Conservation (phyloP, 1,284 basidiomycete genomes). For the Puccinia polysora region DNA sequence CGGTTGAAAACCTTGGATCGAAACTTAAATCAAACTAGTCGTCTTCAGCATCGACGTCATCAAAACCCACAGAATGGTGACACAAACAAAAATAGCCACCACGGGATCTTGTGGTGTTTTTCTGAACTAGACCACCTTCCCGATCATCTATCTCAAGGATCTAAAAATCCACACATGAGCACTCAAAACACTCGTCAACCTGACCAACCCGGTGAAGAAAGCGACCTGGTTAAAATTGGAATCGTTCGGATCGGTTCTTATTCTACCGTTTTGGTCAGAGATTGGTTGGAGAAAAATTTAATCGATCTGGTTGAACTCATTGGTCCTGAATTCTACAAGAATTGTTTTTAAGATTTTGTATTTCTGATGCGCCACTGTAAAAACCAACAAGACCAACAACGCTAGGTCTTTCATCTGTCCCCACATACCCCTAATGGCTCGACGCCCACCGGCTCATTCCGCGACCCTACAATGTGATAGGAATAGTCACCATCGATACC, state of each 20-base stretch:
- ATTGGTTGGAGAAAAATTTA: conserved; percentile 21
- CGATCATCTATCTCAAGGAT: too few relatives aligned
- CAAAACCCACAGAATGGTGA: too few relatives aligned
- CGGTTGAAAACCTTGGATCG: conserved; percentile 14
- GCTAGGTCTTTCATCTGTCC: too few relatives aligned
- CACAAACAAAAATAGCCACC: not conserved
- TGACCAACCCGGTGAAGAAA: too few relatives aligned
- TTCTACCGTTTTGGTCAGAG: conserved; percentile 3
- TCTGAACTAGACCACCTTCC: conserved; percentile 7
- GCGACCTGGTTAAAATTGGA: not conserved
- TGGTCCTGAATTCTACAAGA: conserved; percentile 31
- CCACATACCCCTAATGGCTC: too few relatives aligned
- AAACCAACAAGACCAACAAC: too few relatives aligned
- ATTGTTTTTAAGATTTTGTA: conserved; percentile 12
- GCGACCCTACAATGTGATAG: too few relatives aligned
- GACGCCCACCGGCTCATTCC: too few relatives aligned
- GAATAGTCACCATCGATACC: too few relatives aligned
- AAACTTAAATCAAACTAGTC: not conserved
- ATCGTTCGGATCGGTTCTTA: conserved; percentile 14
- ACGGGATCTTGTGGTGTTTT: conserved; percentile 18
- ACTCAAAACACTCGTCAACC: too few relatives aligned
- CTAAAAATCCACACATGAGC: too few relatives aligned
- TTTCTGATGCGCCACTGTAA: not conserved
- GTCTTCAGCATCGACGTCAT: not conserved
- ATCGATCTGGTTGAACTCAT: conserved; percentile 18